Conservation (phyloP, 2,329 filamentous ascomycete species). For the Madurella fahalii region DNA sequence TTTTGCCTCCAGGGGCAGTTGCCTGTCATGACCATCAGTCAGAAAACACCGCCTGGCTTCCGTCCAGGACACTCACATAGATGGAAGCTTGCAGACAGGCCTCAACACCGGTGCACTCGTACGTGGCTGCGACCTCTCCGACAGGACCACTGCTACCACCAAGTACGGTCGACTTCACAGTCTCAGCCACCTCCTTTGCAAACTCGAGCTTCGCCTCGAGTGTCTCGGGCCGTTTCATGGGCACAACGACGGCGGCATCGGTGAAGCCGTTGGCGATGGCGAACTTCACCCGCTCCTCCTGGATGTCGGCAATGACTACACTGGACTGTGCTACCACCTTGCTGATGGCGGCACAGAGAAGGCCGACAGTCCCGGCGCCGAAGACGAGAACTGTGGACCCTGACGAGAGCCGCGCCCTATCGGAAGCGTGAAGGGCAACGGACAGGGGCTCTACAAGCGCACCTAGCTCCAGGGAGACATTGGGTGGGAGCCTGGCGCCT, state of each 20-base stretch:
- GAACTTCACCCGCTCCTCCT: constrained; percentile 54
- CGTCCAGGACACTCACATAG: constrained; percentile 45
- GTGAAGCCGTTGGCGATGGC: constrained; percentile 54
- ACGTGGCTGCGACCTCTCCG: constrained; percentile 63
- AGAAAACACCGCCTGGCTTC: background rate
- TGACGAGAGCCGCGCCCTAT: constrained; percentile 41
- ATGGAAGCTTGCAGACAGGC: constrained; percentile 71
- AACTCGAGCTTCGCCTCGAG: constrained; percentile 51
- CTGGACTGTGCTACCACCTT: constrained; percentile 41
- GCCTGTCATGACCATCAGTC: constrained; percentile 29
- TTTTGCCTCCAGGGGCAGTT: constrained; percentile 62
- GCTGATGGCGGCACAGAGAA: constrained; percentile 56
- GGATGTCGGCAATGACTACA: constrained; percentile 54
- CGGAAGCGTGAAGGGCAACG: constrained; percentile 55
- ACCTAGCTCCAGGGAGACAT: constrained; percentile 48
- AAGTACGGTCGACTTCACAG: constrained; percentile 35
- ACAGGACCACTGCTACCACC: constrained; percentile 43
- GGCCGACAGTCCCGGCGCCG: constrained; percentile 58
- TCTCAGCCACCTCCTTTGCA: constrained; percentile 46
- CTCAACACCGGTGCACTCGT: constrained; percentile 77
- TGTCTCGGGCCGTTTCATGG: constrained; percentile 44
- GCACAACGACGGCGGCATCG: constrained; percentile 48
- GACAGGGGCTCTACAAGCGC: constrained; percentile 57
- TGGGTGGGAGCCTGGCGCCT: constrained; percentile 39
- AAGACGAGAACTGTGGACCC: constrained; percentile 49